These are phyloP conservation scores for Cucumis cinereus DNA, from an alignment of 306 rosid genomes.

Conservation along the genomic window DNA sequence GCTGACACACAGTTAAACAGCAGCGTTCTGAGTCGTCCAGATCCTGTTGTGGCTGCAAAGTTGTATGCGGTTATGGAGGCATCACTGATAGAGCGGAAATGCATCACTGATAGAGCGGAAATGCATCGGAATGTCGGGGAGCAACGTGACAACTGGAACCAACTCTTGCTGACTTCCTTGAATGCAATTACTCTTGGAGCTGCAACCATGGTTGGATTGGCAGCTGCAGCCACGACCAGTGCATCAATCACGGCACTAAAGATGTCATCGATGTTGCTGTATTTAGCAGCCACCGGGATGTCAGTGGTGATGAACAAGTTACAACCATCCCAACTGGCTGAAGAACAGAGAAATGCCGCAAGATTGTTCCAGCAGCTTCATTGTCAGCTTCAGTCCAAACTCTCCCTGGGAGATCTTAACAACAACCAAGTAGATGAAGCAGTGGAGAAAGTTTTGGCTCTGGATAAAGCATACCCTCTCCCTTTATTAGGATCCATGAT, in stretches of 20 bases:
- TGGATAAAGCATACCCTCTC: conserved; percentile 75
- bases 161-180: conserved; percentile 38
- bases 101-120: conserved; percentile 59
- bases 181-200: conserved; percentile 62
- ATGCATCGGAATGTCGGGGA: conserved; percentile 58
- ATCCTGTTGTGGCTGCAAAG: conserved; percentile 8
- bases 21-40: not conserved
- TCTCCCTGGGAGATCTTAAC: conserved; percentile 17
- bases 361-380: conserved; percentile 68
- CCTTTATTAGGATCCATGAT: conserved; percentile 66
- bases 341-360: conserved; percentile 53
- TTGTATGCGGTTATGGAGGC: conserved; percentile 45
- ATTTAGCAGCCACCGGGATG: conserved; percentile 44
- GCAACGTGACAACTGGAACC: conserved; percentile 81
- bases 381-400: conserved; percentile 27
- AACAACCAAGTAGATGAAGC: conserved; percentile 30
- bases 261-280: conserved; percentile 52
- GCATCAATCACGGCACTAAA: conserved; percentile 38
- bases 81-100: conserved; percentile 61
- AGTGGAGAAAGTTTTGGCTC: conserved; percentile 57
- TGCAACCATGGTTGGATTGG: conserved; percentile 49
- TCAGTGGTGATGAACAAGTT: conserved; percentile 52
- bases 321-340: conserved; percentile 81
- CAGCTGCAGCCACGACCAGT: conserved; percentile 18
- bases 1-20: conserved; percentile 8